These are phyloP conservation scores for Ceratocystis ficicola DNA, from an alignment of 2,329 filamentous ascomycete species.

Conservation along the genomic window DNA sequence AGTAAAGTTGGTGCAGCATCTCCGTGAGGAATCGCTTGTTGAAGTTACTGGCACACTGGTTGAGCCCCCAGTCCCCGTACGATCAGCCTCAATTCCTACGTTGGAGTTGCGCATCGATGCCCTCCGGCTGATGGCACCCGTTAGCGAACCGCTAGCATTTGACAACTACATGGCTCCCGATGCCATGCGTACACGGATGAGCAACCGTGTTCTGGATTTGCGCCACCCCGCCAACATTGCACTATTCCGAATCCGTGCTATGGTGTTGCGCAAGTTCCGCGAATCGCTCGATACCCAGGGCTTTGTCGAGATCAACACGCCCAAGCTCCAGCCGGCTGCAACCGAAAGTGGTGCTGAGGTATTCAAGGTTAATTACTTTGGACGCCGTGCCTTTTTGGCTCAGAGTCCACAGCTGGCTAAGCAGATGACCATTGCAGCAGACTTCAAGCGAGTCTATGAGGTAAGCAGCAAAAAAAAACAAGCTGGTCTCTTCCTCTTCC, in stretches of 20 bases:
- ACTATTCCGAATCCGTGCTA: conserved; percentile 76
- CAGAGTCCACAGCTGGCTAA: conserved; percentile 88
- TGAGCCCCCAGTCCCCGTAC: conserved; percentile 59
- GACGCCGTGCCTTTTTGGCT: conserved; percentile 71
- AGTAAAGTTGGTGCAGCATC: conserved; percentile 75
- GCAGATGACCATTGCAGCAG: conserved; percentile 81
- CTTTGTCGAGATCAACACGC: conserved; percentile 89
- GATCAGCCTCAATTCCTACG: conserved; percentile 61
- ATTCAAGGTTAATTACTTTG: conserved; percentile 87
- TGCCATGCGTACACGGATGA: conserved; percentile 53
- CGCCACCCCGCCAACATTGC: conserved; percentile 77
- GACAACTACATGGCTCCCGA: conserved; percentile 35
- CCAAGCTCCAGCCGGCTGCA: conserved; percentile 78
- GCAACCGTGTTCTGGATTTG: conserved; percentile 71
- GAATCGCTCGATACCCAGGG: conserved; percentile 57
- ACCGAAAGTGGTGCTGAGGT: conserved; percentile 87
- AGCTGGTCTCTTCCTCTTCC: background rate
- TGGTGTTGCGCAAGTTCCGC: conserved; percentile 69
- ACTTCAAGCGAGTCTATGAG: conserved; percentile 82
- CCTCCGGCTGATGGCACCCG: conserved; percentile 41
- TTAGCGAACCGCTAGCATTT: conserved; percentile 37
- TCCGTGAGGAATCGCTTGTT: conserved; percentile 67
- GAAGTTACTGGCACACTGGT: conserved; percentile 63
- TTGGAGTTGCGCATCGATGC: conserved; percentile 59
- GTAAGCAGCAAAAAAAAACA: conserved; percentile 28